Evolutionary conservation across 371 early-diverging fungal species (phyloP), one percentile per base, ranked within the genome.

Genomic region (Fennellomyces sp.): DNA sequence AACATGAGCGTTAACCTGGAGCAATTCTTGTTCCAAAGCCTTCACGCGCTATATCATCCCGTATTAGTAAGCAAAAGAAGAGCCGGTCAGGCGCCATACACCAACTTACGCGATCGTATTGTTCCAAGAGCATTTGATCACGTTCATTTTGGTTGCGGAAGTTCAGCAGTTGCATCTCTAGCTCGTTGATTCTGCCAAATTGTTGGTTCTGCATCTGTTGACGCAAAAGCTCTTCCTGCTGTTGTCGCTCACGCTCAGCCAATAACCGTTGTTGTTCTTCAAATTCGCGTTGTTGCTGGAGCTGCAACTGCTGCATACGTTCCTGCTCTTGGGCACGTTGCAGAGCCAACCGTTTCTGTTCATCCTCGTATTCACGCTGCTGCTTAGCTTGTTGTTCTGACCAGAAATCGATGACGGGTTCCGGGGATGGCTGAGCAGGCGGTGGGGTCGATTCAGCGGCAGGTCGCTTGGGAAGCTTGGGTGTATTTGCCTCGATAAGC

Each of bases 1-100:
- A 52, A 84, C 66, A 61, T 87, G 82, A 45, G 87, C 60, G 64
- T 83, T 89, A 41, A 92, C 69, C 66, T 91, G 88, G 1, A 80
- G 73, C 50, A 95, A 69, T 75, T 97, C 95, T 61, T 91, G 89
- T 66, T 95, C 93, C 35, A 95, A 79, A 10, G 86, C 84, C 31
- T 86, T 83, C 23, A 86, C 84, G 57, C 87, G 64, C 85, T 81
- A 66, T 25, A 57, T n/a, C n/a, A 45, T 25, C 17, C 55, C 10
- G 28, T 19, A 48, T 51, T 13, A 33, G 21, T 3, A 11, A 29
- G 4, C 6, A 28, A 29, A 21, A 11, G 15, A 41, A 52, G n/a
- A n/a, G n/a, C n/a, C n/a, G n/a, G n/a, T n/a, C n/a, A n/a, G n/a
- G n/a, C n/a, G n/a, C n/a, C n/a, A n/a, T n/a, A n/a, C n/a, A n/a